Evolutionary conservation across 805 yeast species (phyloP), one percentile per base, ranked within the genome.

Genomic region (Ogataea thermomethanolica): DNA sequence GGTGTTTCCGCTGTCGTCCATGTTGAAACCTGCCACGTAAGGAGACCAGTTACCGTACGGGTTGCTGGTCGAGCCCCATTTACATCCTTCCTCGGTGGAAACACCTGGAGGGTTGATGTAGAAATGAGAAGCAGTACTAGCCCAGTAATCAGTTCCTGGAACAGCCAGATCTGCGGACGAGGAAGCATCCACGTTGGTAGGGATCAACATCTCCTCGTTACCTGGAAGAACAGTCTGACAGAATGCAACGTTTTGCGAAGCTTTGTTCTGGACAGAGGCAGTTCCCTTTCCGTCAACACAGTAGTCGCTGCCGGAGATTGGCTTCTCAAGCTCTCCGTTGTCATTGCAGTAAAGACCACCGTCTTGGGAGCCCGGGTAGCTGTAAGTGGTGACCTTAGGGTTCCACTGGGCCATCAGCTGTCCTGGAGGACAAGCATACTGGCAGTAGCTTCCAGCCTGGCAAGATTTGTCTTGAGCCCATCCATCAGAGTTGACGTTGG

Each of bases 191-290:
- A 82, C 78, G 39, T 71, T 59, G 15, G 95, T 87, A 45, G 96
- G 96, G 50, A 89, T 87, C 59, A 87, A 70, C 96, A 88, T 88
- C 52, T 88, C 95, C 67, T 88, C 96, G 62, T 87, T 85, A 51
- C 96, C 96, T 17, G 96, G 96, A 42, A 89, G 71, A 6, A 89
- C 95, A 7, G 96, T 88, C 67, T 89, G 96, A 62, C 96, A 88
- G 64, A 88, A 79, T 7, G 96, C 90, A 49, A 87, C 89, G 43
- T 74, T 67, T 5, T 65, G 45, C 29, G 70, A 70, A 12, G 83
- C 79, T 8, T 60, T 53, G 68, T 86, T 86, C 41, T 69, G 55
- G 17, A 62, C 66, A 24, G 61, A 53, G n/a, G 86, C 80, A 12
- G 91, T 77, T 25, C 87, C 91, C 48, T 77, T 75, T 41, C 96